Base-by-base conservation (phyloP, 805 yeast species). In the Candida nanaspora region DNA sequence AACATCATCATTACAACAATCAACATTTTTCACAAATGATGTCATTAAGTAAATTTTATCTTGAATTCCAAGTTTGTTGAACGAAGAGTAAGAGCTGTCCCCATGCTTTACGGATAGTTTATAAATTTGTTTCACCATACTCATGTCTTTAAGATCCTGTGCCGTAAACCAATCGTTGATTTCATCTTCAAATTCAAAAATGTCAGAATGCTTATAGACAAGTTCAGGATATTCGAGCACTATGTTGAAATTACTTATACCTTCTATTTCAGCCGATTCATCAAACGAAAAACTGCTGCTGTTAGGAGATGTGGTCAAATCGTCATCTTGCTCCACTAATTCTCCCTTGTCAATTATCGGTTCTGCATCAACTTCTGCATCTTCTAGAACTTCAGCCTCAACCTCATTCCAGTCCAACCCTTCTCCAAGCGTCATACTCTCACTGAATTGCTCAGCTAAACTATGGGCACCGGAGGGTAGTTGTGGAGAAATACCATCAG, bases 171-270 rank as follows among this genome's bases (percentile, higher is more conserved):
- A 66, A 36, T 66, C 69, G 37, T 56, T 55, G 14, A 61, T 38
- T 46, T 78, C 83, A 1, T 56, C 55, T 13, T 45, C 43, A 15
- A 74, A 53, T 2, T 52, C 42, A 11, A 63, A 59, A 1, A 53
- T 49, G 38, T 72, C 76, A 4, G 53, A 36, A 42, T 63, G 66
- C 3, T 59, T 52, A 59, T 72, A 80, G 6, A 66, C 58, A 6
- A 78, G 53, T 22, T 63, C 65, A 0, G 80, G 76, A 40, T 55
- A 55, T 37, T 59, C 64, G 18, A 63, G 38, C 8, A 63, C 54
- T 25, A 63, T 52, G 40, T 61, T 59, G 39, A 45, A 55, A 41
- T 61, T 60, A 32, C 55, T 57, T 36, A 61, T 46, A 0, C 64
- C 64, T 40, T 61, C 65, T 18, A 60, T 51, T 36, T 52, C 60